These are phyloP conservation scores for Eimeria zaria DNA, from an alignment of 169 alveolate genomes.

Conservation along the genomic window DNA sequence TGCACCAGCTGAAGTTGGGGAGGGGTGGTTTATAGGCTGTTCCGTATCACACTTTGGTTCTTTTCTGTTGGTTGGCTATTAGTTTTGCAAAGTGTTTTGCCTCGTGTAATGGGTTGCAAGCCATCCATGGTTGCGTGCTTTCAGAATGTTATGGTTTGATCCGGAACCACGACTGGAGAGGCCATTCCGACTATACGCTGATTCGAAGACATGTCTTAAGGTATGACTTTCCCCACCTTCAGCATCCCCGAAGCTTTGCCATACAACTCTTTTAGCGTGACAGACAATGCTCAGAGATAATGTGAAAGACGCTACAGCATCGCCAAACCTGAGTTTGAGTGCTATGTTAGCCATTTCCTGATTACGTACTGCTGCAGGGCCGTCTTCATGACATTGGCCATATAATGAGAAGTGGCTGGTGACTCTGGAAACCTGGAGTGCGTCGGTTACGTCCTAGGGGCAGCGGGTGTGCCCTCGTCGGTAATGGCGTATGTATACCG, in stretches of 20 bases:
- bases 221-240: slow-evolving; percentile 1
- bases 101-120: too few relatives aligned
- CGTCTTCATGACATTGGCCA: slow-evolving; percentile 72
- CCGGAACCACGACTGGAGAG: slow-evolving; percentile 86
- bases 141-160: slow-evolving; percentile 86
- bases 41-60: background rate
- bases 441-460: background rate
- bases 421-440: background rate
- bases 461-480: background rate
- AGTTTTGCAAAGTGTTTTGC: too few relatives aligned
- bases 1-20: background rate
- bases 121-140: background rate
- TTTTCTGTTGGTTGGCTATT: background rate
- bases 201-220: slow-evolving; percentile 85
- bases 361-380: slow-evolving; percentile 62
- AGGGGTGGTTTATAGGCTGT: background rate
- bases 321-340: background rate
- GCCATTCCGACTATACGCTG: slow-evolving; percentile 84
- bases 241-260: background rate
- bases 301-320: background rate
- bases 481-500: background rate
- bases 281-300: background rate
- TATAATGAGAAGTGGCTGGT: slow-evolving; percentile 84
- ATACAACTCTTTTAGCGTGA: background rate
- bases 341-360: background rate